Conservation (phyloP, 257 asterid species). For the Fraxinus americana region DNA sequence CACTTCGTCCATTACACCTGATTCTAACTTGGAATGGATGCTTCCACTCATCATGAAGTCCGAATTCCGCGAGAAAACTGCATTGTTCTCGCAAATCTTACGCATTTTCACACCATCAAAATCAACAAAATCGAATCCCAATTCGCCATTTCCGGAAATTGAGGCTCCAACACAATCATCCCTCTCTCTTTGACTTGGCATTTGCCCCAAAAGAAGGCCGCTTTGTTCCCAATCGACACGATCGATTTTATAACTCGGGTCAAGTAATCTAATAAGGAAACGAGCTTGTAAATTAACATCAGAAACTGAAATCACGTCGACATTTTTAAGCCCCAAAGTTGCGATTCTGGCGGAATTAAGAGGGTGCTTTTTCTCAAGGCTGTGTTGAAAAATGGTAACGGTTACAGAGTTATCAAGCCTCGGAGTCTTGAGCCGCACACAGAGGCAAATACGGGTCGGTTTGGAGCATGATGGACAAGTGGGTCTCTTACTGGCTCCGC, state of each 20-base stretch:
- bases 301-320: conserved; percentile 52
- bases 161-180: conserved; percentile 1
- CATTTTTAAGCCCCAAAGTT: conserved; percentile 58
- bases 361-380: conserved; percentile 75
- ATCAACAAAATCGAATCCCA: background rate
- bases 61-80: background rate
- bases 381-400: conserved; percentile 79
- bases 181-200: conserved; percentile 29
- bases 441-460: conserved; percentile 71
- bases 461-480: conserved; percentile 73
- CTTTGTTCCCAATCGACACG: background rate
- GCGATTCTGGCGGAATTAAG: conserved; percentile 83
- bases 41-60: no score
- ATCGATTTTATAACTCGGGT: conserved; percentile 18
- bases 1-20: no score
- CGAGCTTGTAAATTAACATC: conserved; percentile 69
- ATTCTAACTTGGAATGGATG: background rate
- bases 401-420: conserved; percentile 56
- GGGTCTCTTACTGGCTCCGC: conserved; percentile 60
- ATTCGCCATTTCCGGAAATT: background rate
- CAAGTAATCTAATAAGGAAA: conserved; percentile 42
- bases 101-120: conserved; percentile 8
- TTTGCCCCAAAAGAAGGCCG: conserved; percentile 39
- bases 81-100: conserved; percentile 6
- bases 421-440: conserved; percentile 59